Evolutionary conservation across 495 filamentous ascomycete genomes (phyloP).

Genomic region (Neurospora tetraspora): DNA sequence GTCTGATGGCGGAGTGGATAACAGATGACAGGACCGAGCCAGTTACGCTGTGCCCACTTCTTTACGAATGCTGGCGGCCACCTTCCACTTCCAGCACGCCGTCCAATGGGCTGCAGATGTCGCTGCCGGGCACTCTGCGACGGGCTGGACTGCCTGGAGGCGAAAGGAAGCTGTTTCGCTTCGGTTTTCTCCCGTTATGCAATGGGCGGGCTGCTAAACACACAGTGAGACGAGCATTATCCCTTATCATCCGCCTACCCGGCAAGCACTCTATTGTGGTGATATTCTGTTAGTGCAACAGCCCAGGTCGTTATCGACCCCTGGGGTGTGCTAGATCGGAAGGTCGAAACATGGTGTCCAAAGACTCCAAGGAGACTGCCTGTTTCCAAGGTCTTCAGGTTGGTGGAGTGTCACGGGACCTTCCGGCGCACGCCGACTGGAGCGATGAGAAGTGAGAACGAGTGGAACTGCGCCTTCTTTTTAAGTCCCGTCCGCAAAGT

Average conservation of each 20-base stretch:
- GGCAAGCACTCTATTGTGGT: neutral
- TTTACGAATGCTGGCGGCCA: neutral
- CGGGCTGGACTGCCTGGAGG: neutral
- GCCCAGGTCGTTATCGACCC: neutral
- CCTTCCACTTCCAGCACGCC: neutral
- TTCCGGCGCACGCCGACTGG: slow-evolving; percentile 4
- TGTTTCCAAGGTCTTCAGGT: neutral
- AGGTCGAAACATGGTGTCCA: neutral
- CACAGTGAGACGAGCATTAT: neutral
- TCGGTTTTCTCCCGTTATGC: neutral
- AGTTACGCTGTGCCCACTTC: neutral
- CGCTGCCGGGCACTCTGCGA: neutral
- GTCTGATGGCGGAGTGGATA: slow-evolving; percentile 3
- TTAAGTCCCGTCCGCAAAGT: neutral
- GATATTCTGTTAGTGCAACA: neutral
- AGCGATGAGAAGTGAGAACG: neutral
- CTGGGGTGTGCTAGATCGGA: neutral
- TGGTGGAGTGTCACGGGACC: slow-evolving; percentile 5
- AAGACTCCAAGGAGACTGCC: neutral
- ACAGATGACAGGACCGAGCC: neutral
- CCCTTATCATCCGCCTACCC: neutral
- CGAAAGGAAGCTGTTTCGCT: neutral
- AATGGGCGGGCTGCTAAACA: neutral
- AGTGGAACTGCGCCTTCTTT: neutral
- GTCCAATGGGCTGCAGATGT: neutral